Percentiles rank a stretch among this genome's conserved stretches.
phyloP scores from a whole-genome alignment of 169 alveolate genomes.

The Plasmodium yoelii region DNA sequence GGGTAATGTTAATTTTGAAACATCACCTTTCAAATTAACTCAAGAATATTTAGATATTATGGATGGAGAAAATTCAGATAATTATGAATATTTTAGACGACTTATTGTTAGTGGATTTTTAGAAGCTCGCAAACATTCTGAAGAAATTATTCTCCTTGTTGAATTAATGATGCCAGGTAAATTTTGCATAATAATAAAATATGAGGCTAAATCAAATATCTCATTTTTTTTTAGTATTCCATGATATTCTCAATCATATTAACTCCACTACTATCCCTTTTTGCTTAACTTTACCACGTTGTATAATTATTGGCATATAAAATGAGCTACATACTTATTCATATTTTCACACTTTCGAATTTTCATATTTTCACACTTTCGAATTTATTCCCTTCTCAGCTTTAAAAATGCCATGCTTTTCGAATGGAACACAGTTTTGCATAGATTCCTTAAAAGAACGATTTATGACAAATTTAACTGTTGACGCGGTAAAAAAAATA shows the following conservation, averaged over 20 bases:
- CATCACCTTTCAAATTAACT: conserved; percentile 97
- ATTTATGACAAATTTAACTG: conserved; percentile 88
- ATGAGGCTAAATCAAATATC: not conserved
- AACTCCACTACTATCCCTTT: no score
- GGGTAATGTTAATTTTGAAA: conserved; percentile 96
- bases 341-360: no score
- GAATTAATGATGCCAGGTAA: conserved; percentile 92
- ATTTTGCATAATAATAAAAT: not conserved
- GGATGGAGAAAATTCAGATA: conserved; percentile 94
- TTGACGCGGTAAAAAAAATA: conserved; percentile 77
- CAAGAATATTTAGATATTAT: conserved; percentile 95
- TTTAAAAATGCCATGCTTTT: conserved; percentile 92
- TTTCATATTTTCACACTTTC: no score
- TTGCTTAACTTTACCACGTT: no score
- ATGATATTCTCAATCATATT: not conserved
- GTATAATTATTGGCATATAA: no score
- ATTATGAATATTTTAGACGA: conserved; percentile 91
- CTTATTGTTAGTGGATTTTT: conserved; percentile 90
- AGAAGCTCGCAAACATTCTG: conserved; percentile 92
- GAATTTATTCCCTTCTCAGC: conserved; percentile 75
- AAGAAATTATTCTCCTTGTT: conserved; percentile 89
- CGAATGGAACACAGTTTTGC: conserved; percentile 87
- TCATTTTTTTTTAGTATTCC: not conserved
- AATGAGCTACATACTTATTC: no score
- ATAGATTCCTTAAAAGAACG: conserved; percentile 85